Evolutionary conservation across 2,329 filamentous ascomycete genomes (phyloP), one percentile per base, ranked within the genome.

Genomic region (Aaosphaeria arxii): DNA sequence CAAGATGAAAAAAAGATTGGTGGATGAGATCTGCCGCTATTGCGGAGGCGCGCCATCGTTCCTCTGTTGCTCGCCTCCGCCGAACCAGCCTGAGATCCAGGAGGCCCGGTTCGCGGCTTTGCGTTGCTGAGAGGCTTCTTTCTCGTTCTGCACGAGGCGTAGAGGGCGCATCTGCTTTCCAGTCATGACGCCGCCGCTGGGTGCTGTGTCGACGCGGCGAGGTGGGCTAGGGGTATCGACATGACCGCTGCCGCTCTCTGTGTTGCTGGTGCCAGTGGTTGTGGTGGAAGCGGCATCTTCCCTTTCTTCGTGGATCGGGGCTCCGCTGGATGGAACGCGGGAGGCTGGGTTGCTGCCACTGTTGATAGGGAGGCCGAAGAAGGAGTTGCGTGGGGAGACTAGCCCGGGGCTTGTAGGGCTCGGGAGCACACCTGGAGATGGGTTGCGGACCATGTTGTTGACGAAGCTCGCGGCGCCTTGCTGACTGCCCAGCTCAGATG

Each of bases 381-480:
- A 62, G 24, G 63, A 66, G 58, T 64, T 68, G 46, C 68, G 56
- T 3, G 69, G 62, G 48, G 67, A 67, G 31, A 64, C 64, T 43
- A 71, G 53, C 47, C 68, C 58, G 40, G 67, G 64, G 31, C 82
- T 83, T 62, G 82, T 70, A n/a, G 69, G 66, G 29, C 68, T 82
- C 55, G 43, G 54, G 40, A 38, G 63, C 7, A 57, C 57, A 7
- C 54, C 62, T 7, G 69, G 57, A 4, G 71, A 66, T 7, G 84
- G 81, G 11, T 87, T 87, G 62, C 86, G 86, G 74, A 95, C 95
- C 88, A 96, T 95, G 70, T 91, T 91, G 60, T 89, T 89, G 43
- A 96, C 86, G 30, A 95, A 82, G 50, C 80, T 83, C 6, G 88
- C 87, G 6, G 86, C 87, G 13, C 84, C 85, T 13, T 59, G 48